Conservation (phyloP, 1,284 basidiomycete genomes). For the Neonothopanus nambi region DNA sequence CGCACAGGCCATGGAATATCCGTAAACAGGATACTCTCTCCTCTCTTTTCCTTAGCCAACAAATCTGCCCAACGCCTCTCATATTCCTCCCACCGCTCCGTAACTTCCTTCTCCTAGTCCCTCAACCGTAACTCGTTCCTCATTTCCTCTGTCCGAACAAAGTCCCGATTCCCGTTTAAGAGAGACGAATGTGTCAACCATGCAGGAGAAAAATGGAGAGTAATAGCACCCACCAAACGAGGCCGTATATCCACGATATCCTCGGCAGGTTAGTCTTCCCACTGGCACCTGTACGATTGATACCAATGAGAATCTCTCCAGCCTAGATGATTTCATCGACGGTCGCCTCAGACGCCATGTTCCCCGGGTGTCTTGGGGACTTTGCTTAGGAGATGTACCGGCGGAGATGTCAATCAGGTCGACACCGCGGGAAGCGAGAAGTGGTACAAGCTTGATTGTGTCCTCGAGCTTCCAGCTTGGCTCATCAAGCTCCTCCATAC, state of each 20-base stretch:
- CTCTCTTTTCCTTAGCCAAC: too few relatives aligned
- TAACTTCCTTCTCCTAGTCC: slow-evolving; percentile 37
- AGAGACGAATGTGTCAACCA: too few relatives aligned
- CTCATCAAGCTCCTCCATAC: slow-evolving; percentile 48
- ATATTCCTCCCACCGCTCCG: slow-evolving; percentile 49
- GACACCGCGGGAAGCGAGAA: slow-evolving; percentile 48
- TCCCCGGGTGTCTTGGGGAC: slow-evolving; percentile 37
- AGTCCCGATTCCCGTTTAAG: too few relatives aligned
- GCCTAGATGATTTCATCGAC: too few relatives aligned
- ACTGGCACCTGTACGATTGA: too few relatives aligned
- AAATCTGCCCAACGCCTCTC: slow-evolving; percentile 48
- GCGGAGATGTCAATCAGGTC: slow-evolving; percentile 59
- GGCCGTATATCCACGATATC: too few relatives aligned
- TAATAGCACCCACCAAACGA: too few relatives aligned
- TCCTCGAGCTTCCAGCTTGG: slow-evolving; percentile 54
- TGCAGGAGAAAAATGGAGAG: too few relatives aligned
- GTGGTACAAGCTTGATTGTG: slow-evolving; percentile 43
- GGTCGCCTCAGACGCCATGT: too few relatives aligned
- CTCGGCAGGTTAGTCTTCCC: too few relatives aligned
- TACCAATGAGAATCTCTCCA: too few relatives aligned
- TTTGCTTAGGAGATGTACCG: slow-evolving; percentile 45
- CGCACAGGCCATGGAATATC: slow-evolving; percentile 26
- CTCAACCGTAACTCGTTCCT: slow-evolving; percentile 42
- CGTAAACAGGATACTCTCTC: too few relatives aligned
- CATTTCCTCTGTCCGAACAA: slow-evolving; percentile 40